Base-by-base conservation (phyloP, 495 filamentous ascomycete genomes). In the Immersiella caudata region DNA sequence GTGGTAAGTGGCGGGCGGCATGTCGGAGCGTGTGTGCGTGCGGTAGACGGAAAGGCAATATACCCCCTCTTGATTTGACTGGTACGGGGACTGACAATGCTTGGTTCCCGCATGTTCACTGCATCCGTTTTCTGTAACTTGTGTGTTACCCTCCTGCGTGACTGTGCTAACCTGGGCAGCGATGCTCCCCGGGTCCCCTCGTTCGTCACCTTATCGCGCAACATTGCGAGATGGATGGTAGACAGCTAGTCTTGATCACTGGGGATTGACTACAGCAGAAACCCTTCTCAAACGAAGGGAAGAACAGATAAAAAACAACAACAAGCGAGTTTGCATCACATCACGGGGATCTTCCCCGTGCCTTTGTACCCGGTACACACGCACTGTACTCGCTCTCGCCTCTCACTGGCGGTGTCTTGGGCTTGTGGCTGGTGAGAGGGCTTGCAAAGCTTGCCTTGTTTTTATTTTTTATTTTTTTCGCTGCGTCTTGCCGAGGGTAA, bases 31-130 rank as follows among this genome's bases (percentile, higher is more conserved):
- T 33, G 29, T 33, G 29, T 33, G 29, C 29, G 3, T 8, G 29
- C 29, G n/a, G 54, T 26, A 26, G 54, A 24, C 54, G 26, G 54
- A 27, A 24, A 57, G 54, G 54, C 54, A 57, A 16, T 55, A 57
- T 57, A 57, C 54, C 54, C 54, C 54, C n/a, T 24, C 20, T 46
- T 46, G 40, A 46, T 46, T 46, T 46, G 40, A 46, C 40, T 46
- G 40, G 40, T 46, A 46, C 40, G 40, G 40, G 40, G 40, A 46
- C 9, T 14, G 11, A 46, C 9, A 12, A 57, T 57, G 22, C 54
- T 57, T 46, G 40, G 4, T 46, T 46, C 40, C 40, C 40, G 40
- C 40, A 46, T 46, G 9, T 46, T 46, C 40, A 46, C 40, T 46
- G 40, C 40, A 46, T 46, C 40, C 40, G 40, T 46, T 46, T 46